Evolutionary conservation across 1,284 basidiomycete species (phyloP).

Genomic region (Peniophora sp.): DNA sequence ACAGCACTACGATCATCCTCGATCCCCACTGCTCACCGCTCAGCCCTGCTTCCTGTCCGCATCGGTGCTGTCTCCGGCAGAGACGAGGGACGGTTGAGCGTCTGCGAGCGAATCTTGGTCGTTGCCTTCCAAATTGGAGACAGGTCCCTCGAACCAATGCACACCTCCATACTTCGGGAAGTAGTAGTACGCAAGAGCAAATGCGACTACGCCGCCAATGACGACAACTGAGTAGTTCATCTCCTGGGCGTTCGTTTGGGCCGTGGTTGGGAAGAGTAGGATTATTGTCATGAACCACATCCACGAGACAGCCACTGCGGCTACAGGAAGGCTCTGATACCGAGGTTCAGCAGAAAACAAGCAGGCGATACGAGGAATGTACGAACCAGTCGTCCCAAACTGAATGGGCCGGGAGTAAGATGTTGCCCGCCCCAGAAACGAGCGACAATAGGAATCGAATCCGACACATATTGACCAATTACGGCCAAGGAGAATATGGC

Average conservation of each 20-base stretch:
- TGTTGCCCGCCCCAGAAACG: conserved; percentile 16
- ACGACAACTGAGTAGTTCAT: conserved; percentile 15
- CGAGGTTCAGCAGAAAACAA: neutral
- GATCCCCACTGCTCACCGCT: too few species aligned
- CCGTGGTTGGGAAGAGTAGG: conserved; percentile 9
- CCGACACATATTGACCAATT: conserved; percentile 14
- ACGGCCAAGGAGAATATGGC: conserved; percentile 21
- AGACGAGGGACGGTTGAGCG: too few species aligned
- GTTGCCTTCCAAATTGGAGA: too few species aligned
- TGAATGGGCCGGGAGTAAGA: conserved; percentile 21
- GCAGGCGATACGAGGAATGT: neutral
- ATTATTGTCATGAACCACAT: conserved; percentile 2
- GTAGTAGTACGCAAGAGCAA: conserved; percentile 20
- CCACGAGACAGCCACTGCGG: neutral
- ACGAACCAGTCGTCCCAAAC: conserved; percentile 18
- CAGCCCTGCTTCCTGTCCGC: too few species aligned
- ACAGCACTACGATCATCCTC: too few species aligned
- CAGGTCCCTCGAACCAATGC: conserved; percentile 18
- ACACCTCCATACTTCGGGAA: conserved; percentile 21
- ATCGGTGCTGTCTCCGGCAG: too few species aligned
- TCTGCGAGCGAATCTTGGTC: too few species aligned
- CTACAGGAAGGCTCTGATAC: conserved; percentile 1
- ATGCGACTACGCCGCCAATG: conserved; percentile 15
- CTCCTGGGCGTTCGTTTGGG: neutral
- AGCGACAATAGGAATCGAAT: conserved; percentile 20